Base-by-base conservation (phyloP, 1,284 basidiomycete genomes). In the Xerocomus nothofagi region DNA sequence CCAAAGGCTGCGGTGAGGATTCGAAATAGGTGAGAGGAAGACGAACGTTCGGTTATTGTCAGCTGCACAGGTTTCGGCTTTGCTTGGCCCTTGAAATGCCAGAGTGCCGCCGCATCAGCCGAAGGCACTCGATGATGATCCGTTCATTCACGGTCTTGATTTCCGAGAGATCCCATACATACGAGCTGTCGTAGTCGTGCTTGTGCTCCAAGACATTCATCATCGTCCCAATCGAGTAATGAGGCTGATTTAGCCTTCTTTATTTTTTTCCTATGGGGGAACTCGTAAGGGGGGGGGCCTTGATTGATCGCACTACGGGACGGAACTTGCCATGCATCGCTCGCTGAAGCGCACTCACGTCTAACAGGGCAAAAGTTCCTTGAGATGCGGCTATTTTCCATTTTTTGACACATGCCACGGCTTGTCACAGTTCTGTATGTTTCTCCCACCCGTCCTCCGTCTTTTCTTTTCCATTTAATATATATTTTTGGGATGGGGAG, bases 181-280 rank as follows among this genome's bases (percentile, higher is more conserved):
- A n/a, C n/a, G 11, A 27, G 26, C 26, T 27, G 26, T 8, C 26
- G 26, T 4, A 27, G 26, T 8, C 26, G 26, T 4, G 11, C 10
- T 27, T 27, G 5, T 27, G 10, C 11, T 27, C 26, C 40, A 23
- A n/a, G 15, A 11, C 31, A 34, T 40, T 34, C 51, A 43, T 44
- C 8, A n/a, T 12, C 15, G n/a, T 17, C 23, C 50, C 50, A 58
- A 61, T 61, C 50, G 50, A 47, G 24, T 27, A 42, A 43, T 57
- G 59, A 65, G 53, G 63, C 61, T 57, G 56, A 54, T 57, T 63
- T 50, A 59, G 53, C 44, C 49, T 61, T 61, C 62, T n/a, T n/a
- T n/a, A n/a, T n/a, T n/a, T n/a, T n/a, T n/a, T n/a, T n/a, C n/a
- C n/a, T 49, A 49, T 23, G 48, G 41, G 42, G 37, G 21, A 37